Conservation (phyloP, 2,329 filamentous ascomycete species). For the Tricladium varicosporioides region DNA sequence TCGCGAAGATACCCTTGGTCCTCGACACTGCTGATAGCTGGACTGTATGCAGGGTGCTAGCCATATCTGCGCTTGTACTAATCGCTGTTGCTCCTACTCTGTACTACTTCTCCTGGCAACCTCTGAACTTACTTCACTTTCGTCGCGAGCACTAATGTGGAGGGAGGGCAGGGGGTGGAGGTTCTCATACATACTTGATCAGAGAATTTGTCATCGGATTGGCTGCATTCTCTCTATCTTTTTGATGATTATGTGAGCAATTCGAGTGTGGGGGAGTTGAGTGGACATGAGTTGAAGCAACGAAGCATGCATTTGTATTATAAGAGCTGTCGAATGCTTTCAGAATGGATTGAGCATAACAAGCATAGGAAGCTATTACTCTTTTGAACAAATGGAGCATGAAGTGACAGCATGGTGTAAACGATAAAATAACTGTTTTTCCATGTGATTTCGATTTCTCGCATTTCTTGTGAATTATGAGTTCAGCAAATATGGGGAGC, state of each 20-base stretch:
- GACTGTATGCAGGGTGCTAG: conserved; percentile 25
- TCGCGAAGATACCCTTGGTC: background rate
- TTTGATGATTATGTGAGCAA: background rate
- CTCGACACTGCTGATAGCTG: conserved; percentile 25
- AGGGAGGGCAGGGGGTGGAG: too few species aligned
- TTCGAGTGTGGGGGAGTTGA: background rate
- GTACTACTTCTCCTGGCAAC: conserved; percentile 21
- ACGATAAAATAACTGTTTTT: too few species aligned
- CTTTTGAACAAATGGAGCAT: background rate
- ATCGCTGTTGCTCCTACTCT: conserved; percentile 25
- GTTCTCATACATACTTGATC: background rate
- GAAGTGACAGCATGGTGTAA: too few species aligned
- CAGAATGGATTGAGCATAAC: background rate
- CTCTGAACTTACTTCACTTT: conserved; percentile 1
- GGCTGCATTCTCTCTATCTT: background rate
- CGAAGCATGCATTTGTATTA: conserved; percentile 4
- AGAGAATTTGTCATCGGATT: background rate
- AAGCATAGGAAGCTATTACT: background rate
- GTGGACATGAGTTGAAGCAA: conserved; percentile 7
- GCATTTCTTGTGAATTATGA: too few species aligned
- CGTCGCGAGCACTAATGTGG: background rate
- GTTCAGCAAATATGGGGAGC: too few species aligned
- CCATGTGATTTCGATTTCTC: too few species aligned
- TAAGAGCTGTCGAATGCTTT: background rate
- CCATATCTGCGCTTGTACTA: conserved; percentile 23